Conservation (phyloP, 1,284 basidiomycete genomes). For the Spongiforma sp. region DNA sequence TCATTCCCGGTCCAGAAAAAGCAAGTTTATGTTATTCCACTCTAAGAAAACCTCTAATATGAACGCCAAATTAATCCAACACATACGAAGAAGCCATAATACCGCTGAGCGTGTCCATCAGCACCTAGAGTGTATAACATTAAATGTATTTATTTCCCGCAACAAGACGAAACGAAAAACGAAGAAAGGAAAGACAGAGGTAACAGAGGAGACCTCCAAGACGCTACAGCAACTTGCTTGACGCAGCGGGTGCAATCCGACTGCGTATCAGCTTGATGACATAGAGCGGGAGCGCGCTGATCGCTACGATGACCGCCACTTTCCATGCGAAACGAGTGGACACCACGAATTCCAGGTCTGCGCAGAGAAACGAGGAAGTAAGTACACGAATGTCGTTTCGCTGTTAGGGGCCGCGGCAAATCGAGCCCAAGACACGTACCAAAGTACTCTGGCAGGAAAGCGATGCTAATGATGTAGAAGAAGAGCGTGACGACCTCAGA, state of each 20-base stretch:
- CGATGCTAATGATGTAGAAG: conserved; percentile 92
- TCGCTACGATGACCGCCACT: conserved; percentile 91
- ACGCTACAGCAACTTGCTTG: conserved; percentile 83
- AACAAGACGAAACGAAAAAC: no score
- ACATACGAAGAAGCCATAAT: no score
- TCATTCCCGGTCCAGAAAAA: no score
- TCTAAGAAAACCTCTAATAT: no score
- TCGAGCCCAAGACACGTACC: conserved; percentile 58
- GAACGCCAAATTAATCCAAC: no score
- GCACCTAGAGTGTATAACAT: no score
- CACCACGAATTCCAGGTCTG: conserved; percentile 93
- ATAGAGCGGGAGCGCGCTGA: conserved; percentile 92
- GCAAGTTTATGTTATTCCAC: no score
- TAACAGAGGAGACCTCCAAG: no score
- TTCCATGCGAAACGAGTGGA: conserved; percentile 94
- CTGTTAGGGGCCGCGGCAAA: neutral
- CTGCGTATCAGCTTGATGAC: conserved; percentile 89
- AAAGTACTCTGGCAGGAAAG: conserved; percentile 96
- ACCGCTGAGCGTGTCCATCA: no score
- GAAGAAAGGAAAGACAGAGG: no score
- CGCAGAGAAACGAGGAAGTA: neutral
- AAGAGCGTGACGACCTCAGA: conserved; percentile 90
- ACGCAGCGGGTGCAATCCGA: conserved; percentile 91
- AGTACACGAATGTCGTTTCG: neutral
- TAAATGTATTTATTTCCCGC: no score